A percentile compares a stretch with the other conserved stretches of the same genome.
Evolutionary conservation across 352 stramenopile species (phyloP).

Genomic region (Phytopythium mirpurense): DNA sequence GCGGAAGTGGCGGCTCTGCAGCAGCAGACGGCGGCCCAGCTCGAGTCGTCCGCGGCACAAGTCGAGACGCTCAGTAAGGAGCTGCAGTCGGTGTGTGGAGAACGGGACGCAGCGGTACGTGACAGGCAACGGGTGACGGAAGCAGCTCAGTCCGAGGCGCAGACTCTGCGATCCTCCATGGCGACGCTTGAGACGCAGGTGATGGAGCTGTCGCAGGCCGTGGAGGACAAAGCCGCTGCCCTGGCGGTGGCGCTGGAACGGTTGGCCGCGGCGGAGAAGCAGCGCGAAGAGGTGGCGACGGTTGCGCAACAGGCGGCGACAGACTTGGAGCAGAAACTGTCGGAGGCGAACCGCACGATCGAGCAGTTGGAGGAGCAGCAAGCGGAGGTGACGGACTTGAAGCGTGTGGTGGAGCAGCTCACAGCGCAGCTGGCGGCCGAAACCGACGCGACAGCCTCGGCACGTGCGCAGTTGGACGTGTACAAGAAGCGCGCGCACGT

Average conservation of each 20-base stretch:
- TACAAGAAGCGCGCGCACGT: conserved; percentile 80
- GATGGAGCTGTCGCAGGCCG: not conserved
- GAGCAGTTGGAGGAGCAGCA: conserved; percentile 21
- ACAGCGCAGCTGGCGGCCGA: conserved; percentile 38
- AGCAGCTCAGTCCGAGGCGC: conserved; percentile 10
- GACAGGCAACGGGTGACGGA: conserved; percentile 8
- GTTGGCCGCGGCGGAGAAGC: conserved; percentile 12
- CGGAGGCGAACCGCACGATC: conserved; percentile 25
- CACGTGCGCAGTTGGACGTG: conserved; percentile 52
- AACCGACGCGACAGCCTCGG: conserved; percentile 41
- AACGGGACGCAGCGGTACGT: not conserved
- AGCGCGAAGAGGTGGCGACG: conserved; percentile 11
- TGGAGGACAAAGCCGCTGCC: conserved; percentile 11
- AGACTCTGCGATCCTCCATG: conserved; percentile 7
- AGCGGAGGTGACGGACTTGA: conserved; percentile 16
- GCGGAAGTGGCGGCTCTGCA: conserved; percentile 21
- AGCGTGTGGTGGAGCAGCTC: conserved; percentile 21
- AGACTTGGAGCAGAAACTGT: conserved; percentile 13
- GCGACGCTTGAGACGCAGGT: not conserved
- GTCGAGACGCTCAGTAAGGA: conserved; percentile 19
- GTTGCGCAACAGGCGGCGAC: not conserved
- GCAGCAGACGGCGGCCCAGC: conserved; percentile 4
- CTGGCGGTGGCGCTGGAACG: conserved; percentile 2
- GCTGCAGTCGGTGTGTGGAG: conserved; percentile 5
- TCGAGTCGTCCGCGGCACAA: not conserved